Base-by-base conservation (phyloP, 2,329 filamentous ascomycete species). In the Ophiostoma montium region DNA sequence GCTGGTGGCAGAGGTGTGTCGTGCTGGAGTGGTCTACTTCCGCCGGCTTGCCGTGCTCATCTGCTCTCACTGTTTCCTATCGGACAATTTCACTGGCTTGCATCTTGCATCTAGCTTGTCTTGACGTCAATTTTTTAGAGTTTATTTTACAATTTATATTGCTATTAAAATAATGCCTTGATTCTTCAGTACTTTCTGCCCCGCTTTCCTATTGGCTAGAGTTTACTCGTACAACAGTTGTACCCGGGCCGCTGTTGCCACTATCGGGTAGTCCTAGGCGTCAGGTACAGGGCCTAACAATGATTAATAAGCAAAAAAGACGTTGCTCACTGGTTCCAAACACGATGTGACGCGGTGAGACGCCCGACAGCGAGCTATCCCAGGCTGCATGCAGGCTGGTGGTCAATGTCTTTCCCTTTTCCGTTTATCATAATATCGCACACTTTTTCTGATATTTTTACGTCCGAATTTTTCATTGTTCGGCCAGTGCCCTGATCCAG, bases 331-430 rank as follows among this genome's bases (percentile, higher is more conserved):
- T 33, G 27, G 23, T 18, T 16, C 48, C 36, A 45, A 44, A 35
- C 50, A 49, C 47, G 33, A 50, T 50, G 51, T 47, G 47, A 50
- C 50, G 48, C 44, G 51, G 35, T 50, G 50, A 33, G 49, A 44
- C 47, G 43, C 31, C 39, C 23, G 13, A 36, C n/a, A 36, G 19
- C n/a, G n/a, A n/a, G n/a, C n/a, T n/a, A n/a, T n/a, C n/a, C n/a
- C n/a, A n/a, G n/a, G n/a, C n/a, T n/a, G n/a, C n/a, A n/a, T n/a
- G n/a, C 46, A 36, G 27, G 16, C 31, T 48, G 41, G 16, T 15
- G 10, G 13, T 33, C 31, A 5, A 15, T 27, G 5, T 27, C 23
- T 5, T 8, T 27, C 8, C n/a, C 23, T 27, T 27, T 8, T 27
- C 23, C 23, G 4, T 27, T 27, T 8, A 27, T 27, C 23, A n/a